Evolutionary conservation across 805 yeast genomes (phyloP).

Genomic region (Alloascoidea africana): DNA sequence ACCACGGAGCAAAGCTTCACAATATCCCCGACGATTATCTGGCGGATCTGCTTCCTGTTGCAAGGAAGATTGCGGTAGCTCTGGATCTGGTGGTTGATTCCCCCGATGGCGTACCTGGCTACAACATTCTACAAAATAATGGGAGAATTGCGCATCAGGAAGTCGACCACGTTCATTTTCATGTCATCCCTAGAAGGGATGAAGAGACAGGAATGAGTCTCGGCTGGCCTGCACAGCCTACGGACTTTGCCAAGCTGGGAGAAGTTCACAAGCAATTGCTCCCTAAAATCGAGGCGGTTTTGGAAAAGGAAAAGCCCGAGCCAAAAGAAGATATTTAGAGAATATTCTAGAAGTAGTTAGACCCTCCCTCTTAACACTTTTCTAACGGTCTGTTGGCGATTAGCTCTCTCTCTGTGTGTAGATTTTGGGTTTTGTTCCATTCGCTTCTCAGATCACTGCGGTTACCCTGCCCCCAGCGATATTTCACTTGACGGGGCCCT

Average conservation of each 20-base stretch:
- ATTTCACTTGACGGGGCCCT: no score
- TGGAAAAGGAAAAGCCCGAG: no score
- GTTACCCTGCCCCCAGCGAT: no score
- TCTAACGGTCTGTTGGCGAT: no score
- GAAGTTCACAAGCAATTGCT: slow-evolving; percentile 45
- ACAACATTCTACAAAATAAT: slow-evolving; percentile 84
- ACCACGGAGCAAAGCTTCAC: slow-evolving; percentile 88
- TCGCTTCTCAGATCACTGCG: no score
- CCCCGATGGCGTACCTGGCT: slow-evolving; percentile 47
- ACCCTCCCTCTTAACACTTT: no score
- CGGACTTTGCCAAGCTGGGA: slow-evolving; percentile 61
- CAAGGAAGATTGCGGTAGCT: slow-evolving; percentile 70
- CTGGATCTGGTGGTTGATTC: slow-evolving; percentile 40
- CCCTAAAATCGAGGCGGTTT: slow-evolving; percentile 22
- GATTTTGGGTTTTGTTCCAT: no score
- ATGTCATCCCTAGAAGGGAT: slow-evolving; percentile 81
- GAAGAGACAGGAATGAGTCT: slow-evolving; percentile 62
- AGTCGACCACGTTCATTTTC: slow-evolving; percentile 95
- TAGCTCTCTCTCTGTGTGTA: no score
- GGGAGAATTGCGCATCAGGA: slow-evolving; percentile 92
- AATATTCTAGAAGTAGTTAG: no score
- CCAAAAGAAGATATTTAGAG: no score
- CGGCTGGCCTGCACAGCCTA: slow-evolving; percentile 88
- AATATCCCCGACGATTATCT: slow-evolving; percentile 85
- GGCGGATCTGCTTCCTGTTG: slow-evolving; percentile 74